These are phyloP conservation scores for Candida silvatica DNA, from an alignment of 805 yeast species.

Conservation along the genomic window DNA sequence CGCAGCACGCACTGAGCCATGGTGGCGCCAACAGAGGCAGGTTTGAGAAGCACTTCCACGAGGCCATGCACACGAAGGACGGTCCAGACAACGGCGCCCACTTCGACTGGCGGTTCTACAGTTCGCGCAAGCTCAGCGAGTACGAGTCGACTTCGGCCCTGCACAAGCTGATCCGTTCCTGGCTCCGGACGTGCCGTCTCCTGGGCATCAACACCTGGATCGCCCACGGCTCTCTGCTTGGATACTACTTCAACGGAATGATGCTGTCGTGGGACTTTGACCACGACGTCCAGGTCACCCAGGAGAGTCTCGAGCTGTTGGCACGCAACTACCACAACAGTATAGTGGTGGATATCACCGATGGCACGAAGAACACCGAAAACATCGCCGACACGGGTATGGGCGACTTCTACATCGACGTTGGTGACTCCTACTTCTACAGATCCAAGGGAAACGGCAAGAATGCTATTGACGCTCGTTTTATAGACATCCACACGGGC, in stretches of 20 bases:
- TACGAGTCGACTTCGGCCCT: slow-evolving; percentile 21
- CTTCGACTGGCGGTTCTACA: slow-evolving; percentile 39
- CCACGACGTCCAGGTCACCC: slow-evolving; percentile 53
- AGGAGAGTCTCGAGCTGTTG: slow-evolving; percentile 31
- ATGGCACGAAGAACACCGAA: slow-evolving; percentile 5
- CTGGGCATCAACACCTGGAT: slow-evolving; percentile 47
- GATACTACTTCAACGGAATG: slow-evolving; percentile 55
- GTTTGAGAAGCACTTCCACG: slow-evolving; percentile 31
- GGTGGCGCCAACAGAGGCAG: slow-evolving; percentile 5
- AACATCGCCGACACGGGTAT: slow-evolving; percentile 16
- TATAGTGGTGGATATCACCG: slow-evolving; percentile 32
- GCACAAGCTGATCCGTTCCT: slow-evolving; percentile 43
- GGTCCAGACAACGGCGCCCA: slow-evolving; percentile 27
- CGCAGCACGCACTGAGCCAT: slow-evolving; percentile 4
- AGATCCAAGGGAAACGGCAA: slow-evolving; percentile 35
- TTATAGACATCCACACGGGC: slow-evolving; percentile 42
- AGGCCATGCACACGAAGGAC: slow-evolving; percentile 27
- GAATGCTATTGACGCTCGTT: slow-evolving; percentile 47
- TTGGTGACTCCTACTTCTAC: slow-evolving; percentile 25
- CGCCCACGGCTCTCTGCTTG: slow-evolving; percentile 54
- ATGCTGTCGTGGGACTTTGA: slow-evolving; percentile 56
- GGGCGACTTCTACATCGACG: slow-evolving; percentile 25
- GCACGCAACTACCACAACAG: slow-evolving; percentile 42
- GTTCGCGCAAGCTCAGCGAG: slow-evolving; percentile 13
- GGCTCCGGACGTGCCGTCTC: slow-evolving; percentile 41